Conservation (phyloP, 1,139 yeast species). For the Chernovozyma aurita region DNA sequence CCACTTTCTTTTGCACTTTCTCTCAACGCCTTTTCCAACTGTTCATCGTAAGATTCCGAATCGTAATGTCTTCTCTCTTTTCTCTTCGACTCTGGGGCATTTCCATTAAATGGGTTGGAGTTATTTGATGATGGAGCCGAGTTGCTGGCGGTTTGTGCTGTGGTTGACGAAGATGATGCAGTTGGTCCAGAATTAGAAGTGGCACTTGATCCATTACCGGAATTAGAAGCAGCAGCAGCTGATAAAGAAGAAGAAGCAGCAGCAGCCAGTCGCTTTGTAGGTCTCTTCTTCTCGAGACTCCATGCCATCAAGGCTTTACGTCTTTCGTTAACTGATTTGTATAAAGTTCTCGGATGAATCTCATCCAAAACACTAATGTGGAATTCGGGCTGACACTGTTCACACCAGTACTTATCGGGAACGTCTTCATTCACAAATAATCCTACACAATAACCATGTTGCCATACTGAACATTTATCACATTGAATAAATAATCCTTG, state of each 20-base stretch:
- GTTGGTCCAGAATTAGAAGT: slow-evolving; percentile 4
- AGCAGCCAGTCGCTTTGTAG: background rate
- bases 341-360: slow-evolving; percentile 34
- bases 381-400: slow-evolving; percentile 76
- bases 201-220: slow-evolving; percentile 1
- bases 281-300: slow-evolving; percentile 2
- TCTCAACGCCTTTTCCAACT: slow-evolving; percentile 63
- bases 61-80: slow-evolving; percentile 30
- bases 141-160: slow-evolving; percentile 4
- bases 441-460: slow-evolving; percentile 95
- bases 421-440: slow-evolving; percentile 66
- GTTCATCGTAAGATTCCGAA: slow-evolving; percentile 62
- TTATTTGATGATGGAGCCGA: slow-evolving; percentile 14
- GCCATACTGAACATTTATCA: slow-evolving; percentile 94
- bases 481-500: slow-evolving; percentile 84
- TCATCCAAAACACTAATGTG: slow-evolving; percentile 49
- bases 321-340: slow-evolving; percentile 45
- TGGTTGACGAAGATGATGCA: slow-evolving; percentile 4
- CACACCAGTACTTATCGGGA: slow-evolving; percentile 94
- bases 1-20: slow-evolving; percentile 57
- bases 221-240: background rate
- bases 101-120: background rate
- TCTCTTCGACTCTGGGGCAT: slow-evolving; percentile 15
- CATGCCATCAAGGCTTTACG: slow-evolving; percentile 37
- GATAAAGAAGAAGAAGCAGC: slow-evolving; percentile 17